Percentiles rank a stretch among this genome's conserved stretches.
Conservation (phyloP, 169 alveolate genomes). For the Plasmodium vinckei region DNA sequence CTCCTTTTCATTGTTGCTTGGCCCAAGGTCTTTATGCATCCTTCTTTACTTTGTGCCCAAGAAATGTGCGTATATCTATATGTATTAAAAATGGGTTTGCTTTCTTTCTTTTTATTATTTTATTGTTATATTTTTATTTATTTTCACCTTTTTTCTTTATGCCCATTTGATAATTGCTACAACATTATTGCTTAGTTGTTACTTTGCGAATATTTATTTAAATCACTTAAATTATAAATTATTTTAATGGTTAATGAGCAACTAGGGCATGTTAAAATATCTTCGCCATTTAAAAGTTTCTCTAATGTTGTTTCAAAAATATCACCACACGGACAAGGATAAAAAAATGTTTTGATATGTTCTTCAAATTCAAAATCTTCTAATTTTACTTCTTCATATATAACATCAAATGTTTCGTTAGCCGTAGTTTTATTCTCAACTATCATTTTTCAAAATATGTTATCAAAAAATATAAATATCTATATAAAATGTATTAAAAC, state of each 20-base stretch:
- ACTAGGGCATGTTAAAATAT: constrained; percentile 89
- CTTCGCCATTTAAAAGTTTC: constrained; percentile 75
- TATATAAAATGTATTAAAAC: constrained; percentile 3
- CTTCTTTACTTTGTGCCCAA: background rate
- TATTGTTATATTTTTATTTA: background rate
- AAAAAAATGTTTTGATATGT: constrained; percentile 81
- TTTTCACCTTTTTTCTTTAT: constrained; percentile 1
- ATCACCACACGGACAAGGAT: constrained; percentile 94
- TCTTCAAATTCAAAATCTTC: constrained; percentile 90
- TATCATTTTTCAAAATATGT: constrained; percentile 60
- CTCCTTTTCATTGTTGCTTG: background rate
- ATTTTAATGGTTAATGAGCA: constrained; percentile 88
- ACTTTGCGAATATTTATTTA: constrained; percentile 27
- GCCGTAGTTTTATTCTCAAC: constrained; percentile 47
- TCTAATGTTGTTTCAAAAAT: constrained; percentile 85
- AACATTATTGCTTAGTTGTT: background rate
- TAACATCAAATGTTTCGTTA: constrained; percentile 64
- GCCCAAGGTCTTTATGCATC: constrained; percentile 54
- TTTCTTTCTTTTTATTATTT: background rate
- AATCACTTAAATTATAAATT: constrained; percentile 70
- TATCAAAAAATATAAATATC: background rate
- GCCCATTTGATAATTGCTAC: constrained; percentile 1
- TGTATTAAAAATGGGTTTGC: background rate
- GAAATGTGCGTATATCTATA: background rate
- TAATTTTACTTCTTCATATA: constrained; percentile 90